Conservation (phyloP, 371 early-diverging fungal genomes). For the Mortierella polycephala region DNA sequence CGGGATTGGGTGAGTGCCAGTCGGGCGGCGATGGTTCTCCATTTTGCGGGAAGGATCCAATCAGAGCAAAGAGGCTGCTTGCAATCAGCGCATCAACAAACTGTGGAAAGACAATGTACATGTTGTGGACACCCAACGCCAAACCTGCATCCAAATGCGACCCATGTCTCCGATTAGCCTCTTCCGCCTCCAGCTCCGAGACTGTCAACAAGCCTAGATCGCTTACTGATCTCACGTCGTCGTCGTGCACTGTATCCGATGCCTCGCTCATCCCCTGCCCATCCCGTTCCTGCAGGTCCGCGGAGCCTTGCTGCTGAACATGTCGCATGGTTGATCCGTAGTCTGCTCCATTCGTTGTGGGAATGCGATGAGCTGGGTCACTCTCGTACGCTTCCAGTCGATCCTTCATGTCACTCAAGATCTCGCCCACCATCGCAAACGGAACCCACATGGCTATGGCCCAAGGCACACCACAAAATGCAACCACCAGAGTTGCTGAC, state of each 20-base stretch:
- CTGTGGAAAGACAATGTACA: slow-evolving; percentile 85
- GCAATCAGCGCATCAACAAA: slow-evolving; percentile 66
- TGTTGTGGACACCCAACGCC: slow-evolving; percentile 82
- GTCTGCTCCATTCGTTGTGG: background rate
- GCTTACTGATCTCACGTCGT: background rate
- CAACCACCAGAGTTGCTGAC: slow-evolving; percentile 68
- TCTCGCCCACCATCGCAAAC: slow-evolving; percentile 81
- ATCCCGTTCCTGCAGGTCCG: background rate
- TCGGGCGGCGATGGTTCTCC: slow-evolving; percentile 7
- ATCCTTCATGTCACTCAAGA: slow-evolving; percentile 58
- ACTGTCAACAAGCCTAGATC: slow-evolving; percentile 5
- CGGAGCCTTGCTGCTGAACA: background rate
- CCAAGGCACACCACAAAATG: slow-evolving; percentile 79
- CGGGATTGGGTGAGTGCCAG: slow-evolving; percentile 3
- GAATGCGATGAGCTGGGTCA: background rate
- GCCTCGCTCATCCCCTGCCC: background rate
- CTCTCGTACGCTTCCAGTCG: slow-evolving; percentile 10
- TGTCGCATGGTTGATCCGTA: background rate
- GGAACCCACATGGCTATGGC: slow-evolving; percentile 83
- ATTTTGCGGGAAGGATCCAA: slow-evolving; percentile 38
- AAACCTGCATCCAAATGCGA: slow-evolving; percentile 62
- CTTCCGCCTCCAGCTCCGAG: slow-evolving; percentile 17
- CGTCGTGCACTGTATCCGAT: background rate
- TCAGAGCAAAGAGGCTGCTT: slow-evolving; percentile 60
- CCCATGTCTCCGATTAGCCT: background rate